A percentile compares a stretch with the other conserved stretches of the same genome.
phyloP scores from a whole-genome alignment of 1,284 basidiomycete genomes.

The Ceratobasidium sp. region DNA sequence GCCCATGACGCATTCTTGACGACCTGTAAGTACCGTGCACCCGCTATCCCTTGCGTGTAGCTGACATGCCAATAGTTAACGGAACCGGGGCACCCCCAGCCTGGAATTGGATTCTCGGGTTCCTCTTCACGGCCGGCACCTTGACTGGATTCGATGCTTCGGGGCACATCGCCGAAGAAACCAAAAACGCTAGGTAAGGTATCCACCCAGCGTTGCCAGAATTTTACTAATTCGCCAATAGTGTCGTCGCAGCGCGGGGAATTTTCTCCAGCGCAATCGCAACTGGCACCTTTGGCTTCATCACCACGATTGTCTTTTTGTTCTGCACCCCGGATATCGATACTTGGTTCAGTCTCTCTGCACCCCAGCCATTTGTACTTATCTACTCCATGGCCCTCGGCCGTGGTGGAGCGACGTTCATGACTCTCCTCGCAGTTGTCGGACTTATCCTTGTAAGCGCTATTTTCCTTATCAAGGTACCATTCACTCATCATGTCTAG shows the following conservation, averaged over 20 bases:
- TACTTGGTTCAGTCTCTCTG: slow-evolving; percentile 70
- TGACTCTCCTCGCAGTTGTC: slow-evolving; percentile 79
- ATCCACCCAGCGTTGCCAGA: neutral
- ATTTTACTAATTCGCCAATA: slow-evolving; percentile 47
- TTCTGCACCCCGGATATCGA: slow-evolving; percentile 84
- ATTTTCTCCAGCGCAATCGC: slow-evolving; percentile 76
- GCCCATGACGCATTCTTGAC: slow-evolving; percentile 80
- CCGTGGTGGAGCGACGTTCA: slow-evolving; percentile 75
- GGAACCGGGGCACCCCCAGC: slow-evolving; percentile 81
- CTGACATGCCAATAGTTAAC: slow-evolving; percentile 62
- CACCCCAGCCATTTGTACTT: slow-evolving; percentile 87
- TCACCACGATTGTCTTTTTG: slow-evolving; percentile 78
- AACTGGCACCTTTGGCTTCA: slow-evolving; percentile 75
- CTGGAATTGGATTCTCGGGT: slow-evolving; percentile 87
- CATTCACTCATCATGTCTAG: slow-evolving; percentile 50
- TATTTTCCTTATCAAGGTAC: neutral
- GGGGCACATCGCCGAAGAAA: slow-evolving; percentile 88
- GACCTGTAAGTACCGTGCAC: slow-evolving; percentile 63
- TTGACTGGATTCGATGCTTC: slow-evolving; percentile 88
- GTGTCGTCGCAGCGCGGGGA: slow-evolving; percentile 77
- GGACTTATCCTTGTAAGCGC: slow-evolving; percentile 74
- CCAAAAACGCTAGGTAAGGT: slow-evolving; percentile 76
- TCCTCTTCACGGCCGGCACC: slow-evolving; percentile 82
- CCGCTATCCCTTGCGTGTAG: no score
- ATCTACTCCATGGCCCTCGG: slow-evolving; percentile 82